Evolutionary conservation across 1,284 basidiomycete species (phyloP).

Genomic region (Cutaneotrichosporon mucoides): DNA sequence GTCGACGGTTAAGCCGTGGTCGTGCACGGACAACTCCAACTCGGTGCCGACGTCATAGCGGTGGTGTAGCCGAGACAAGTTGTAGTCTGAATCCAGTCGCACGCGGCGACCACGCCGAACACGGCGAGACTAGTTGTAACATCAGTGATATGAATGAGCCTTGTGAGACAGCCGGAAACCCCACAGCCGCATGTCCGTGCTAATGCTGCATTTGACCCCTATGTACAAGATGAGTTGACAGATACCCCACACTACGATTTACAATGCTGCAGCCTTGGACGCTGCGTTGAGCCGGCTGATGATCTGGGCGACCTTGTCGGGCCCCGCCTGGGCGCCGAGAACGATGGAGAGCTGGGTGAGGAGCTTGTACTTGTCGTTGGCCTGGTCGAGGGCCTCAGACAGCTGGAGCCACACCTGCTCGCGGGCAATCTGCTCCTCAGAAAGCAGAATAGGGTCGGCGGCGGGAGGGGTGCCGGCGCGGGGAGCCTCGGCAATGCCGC

Average conservation of each 20-base stretch:
- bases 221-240: too few relatives aligned
- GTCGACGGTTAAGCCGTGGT: constrained; percentile 4
- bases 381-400: constrained; percentile 14
- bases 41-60: background rate
- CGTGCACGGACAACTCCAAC: constrained; percentile 14
- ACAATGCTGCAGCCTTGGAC: too few relatives aligned
- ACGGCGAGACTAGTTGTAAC: too few relatives aligned
- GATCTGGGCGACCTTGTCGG: constrained; percentile 3
- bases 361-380: constrained; percentile 8
- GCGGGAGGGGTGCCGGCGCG: background rate
- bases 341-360: constrained; percentile 16
- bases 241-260: too few relatives aligned
- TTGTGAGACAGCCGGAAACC: too few relatives aligned
- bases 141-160: too few relatives aligned
- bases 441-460: constrained; percentile 13
- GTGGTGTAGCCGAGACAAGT: background rate
- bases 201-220: too few relatives aligned
- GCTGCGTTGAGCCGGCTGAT: constrained; percentile 2
- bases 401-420: constrained; percentile 17
- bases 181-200: too few relatives aligned
- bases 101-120: too few relatives aligned
- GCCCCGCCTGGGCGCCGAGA: constrained; percentile 14
- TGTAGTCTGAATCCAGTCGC: too few relatives aligned
- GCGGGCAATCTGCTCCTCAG: constrained; percentile 10
- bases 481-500: background rate